Conservation (phyloP, 805 yeast species). For the Yamadazyma paraphyllophila region DNA sequence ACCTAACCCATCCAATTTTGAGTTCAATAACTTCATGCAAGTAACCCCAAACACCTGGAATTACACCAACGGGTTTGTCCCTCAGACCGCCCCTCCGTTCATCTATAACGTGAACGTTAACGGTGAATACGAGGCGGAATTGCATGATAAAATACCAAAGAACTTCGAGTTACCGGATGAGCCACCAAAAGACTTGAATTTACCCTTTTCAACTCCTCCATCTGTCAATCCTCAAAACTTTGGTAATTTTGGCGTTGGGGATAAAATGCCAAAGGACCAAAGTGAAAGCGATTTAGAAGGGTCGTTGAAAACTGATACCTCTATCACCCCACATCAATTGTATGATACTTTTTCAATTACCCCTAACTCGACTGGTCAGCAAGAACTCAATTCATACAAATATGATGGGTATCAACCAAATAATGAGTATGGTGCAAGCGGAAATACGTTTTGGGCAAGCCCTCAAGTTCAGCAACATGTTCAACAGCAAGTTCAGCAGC, state of each 20-base stretch:
- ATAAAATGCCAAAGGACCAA: slow-evolving; percentile 1
- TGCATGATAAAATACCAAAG: slow-evolving; percentile 8
- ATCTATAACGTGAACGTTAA: background rate
- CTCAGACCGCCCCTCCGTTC: slow-evolving; percentile 39
- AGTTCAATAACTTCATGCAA: slow-evolving; percentile 10
- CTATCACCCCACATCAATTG: slow-evolving; percentile 7
- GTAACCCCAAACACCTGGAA: slow-evolving; percentile 30
- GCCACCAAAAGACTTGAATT: slow-evolving; percentile 11
- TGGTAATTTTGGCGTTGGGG: background rate
- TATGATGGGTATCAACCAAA: slow-evolving; percentile 4
- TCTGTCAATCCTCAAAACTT: slow-evolving; percentile 5
- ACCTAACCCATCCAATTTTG: slow-evolving; percentile 20
- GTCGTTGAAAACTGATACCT: slow-evolving; percentile 9
- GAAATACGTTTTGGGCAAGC: slow-evolving; percentile 8
- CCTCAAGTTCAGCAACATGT: slow-evolving; percentile 12
- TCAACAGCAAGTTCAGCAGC: slow-evolving; percentile 15
- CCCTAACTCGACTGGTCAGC: slow-evolving; percentile 4
- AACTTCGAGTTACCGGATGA: slow-evolving; percentile 22
- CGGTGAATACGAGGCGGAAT: slow-evolving; percentile 3
- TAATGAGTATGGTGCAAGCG: background rate
- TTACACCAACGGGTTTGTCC: slow-evolving; percentile 21
- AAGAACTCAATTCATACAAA: background rate
- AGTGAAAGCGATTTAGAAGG: slow-evolving; percentile 16
- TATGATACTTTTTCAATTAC: slow-evolving; percentile 3
- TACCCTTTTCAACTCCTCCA: slow-evolving; percentile 20